These are phyloP conservation scores for Leccinellum luteum DNA, from an alignment of 768 basidiomycete species.

Conservation along the genomic window DNA sequence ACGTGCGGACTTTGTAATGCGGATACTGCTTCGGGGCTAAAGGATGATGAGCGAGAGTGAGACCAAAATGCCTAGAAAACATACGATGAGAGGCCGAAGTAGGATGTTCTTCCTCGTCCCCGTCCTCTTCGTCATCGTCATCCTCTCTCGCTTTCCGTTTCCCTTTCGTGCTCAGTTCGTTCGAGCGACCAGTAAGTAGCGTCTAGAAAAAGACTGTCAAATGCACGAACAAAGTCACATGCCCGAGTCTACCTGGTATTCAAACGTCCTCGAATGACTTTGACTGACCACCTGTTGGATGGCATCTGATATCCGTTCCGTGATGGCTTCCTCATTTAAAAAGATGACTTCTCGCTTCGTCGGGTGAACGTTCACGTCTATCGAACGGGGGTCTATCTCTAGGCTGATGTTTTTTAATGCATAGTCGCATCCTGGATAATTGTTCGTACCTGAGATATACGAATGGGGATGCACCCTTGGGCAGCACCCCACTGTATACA, in stretches of 20 bases:
- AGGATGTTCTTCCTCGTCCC: constrained; percentile 30
- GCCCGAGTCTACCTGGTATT: constrained; percentile 56
- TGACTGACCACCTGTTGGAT: constrained; percentile 67
- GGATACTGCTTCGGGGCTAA: constrained; percentile 55
- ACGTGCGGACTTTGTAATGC: constrained; percentile 91
- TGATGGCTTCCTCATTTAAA: constrained; percentile 84
- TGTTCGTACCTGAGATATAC: constrained; percentile 83
- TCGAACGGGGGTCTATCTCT: constrained; percentile 77
- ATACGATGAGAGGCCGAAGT: constrained; percentile 26
- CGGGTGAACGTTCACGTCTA: constrained; percentile 98
- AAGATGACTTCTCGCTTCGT: constrained; percentile 98
- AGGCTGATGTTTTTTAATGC: constrained; percentile 45
- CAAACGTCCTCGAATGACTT: constrained; percentile 65
- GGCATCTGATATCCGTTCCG: constrained; percentile 68
- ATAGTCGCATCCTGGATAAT: neutral
- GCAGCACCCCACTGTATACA: constrained; percentile 79
- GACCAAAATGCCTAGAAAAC: neutral
- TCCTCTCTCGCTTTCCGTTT: constrained; percentile 39
- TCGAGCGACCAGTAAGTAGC: constrained; percentile 52
- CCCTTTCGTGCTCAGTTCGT: constrained; percentile 25
- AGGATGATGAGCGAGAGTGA: constrained; percentile 4
- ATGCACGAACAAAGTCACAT: neutral
- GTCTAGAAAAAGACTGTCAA: constrained; percentile 40
- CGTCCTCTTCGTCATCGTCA: constrained; percentile 27
- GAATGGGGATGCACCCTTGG: constrained; percentile 88